Evolutionary conservation across 257 asterid species (phyloP).

Genomic region (Phtheirospermum japonicum): DNA sequence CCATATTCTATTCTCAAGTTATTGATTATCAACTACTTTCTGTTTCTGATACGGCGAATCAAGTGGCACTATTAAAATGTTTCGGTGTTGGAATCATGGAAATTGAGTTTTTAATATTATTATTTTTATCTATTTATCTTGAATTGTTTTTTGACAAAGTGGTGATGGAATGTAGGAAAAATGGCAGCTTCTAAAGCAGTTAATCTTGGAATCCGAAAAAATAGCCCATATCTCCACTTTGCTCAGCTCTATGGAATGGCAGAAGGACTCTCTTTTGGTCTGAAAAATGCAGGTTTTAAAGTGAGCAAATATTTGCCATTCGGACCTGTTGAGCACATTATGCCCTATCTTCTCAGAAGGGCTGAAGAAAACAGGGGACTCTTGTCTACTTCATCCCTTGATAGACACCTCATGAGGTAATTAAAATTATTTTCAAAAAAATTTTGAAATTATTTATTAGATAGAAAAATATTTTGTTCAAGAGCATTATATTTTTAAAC

Average conservation of each 20-base stretch:
- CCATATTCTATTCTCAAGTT: no score
- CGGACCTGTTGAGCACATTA: constrained; percentile 83
- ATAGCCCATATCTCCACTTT: constrained; percentile 50
- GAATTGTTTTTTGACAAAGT: not conserved
- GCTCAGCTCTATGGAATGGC: constrained; percentile 97
- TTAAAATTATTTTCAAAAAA: no score
- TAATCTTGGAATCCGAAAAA: constrained; percentile 49
- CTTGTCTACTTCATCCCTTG: constrained; percentile 53
- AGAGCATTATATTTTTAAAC: no score
- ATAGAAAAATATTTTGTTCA: no score
- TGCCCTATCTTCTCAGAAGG: constrained; percentile 82
- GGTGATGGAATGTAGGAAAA: constrained; percentile 39
- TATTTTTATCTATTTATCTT: not conserved
- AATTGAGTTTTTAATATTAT: no score
- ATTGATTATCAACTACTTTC: no score
- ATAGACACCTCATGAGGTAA: constrained; percentile 65
- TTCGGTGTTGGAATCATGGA: no score
- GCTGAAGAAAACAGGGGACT: constrained; percentile 94
- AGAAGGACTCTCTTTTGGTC: constrained; percentile 60
- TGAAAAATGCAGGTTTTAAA: constrained; percentile 66
- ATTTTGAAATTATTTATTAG: no score
- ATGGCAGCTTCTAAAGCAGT: constrained; percentile 62
- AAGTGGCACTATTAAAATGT: no score
- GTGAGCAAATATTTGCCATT: constrained; percentile 85
- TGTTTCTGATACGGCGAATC: no score